Evolutionary conservation across 2,329 filamentous ascomycete genomes (phyloP).

Genomic region (Teratosphaeria destructans): DNA sequence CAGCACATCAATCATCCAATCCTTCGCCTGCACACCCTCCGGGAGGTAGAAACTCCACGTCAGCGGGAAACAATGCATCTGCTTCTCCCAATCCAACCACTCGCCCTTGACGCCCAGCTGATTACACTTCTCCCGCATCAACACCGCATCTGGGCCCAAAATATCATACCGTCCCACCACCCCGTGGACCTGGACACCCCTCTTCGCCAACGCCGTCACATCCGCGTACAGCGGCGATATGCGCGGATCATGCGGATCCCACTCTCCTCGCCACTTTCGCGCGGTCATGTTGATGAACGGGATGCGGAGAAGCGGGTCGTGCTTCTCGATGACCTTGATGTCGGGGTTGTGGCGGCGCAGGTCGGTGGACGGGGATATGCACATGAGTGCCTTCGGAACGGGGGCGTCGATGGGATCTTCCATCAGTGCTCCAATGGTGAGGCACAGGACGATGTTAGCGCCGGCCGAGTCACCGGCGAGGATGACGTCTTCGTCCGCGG

Average conservation of each 20-base stretch:
- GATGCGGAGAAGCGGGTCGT: constrained; percentile 39
- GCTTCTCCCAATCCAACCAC: constrained; percentile 50
- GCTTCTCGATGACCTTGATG: constrained; percentile 30
- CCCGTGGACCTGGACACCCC: constrained; percentile 41
- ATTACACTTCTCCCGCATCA: constrained; percentile 38
- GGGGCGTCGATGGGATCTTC: constrained; percentile 17
- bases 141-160: constrained; percentile 41
- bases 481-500: constrained; percentile 33
- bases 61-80: constrained; percentile 52
- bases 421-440: constrained; percentile 30
- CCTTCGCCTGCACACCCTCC: constrained; percentile 37
- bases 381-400: constrained; percentile 30
- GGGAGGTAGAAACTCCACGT: constrained; percentile 38
- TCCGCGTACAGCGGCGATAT: constrained; percentile 42
- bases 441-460: constrained; percentile 40
- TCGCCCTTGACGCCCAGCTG: constrained; percentile 37
- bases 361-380: constrained; percentile 42
- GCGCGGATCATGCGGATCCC: constrained; percentile 33
- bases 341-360: constrained; percentile 37
- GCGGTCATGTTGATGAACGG: constrained; percentile 34
- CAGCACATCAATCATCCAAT: constrained; percentile 35
- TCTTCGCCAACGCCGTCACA: constrained; percentile 28
- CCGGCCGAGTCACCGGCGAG: constrained; percentile 48
- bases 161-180: constrained; percentile 45
- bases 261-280: constrained; percentile 31